Evolutionary conservation across 2,329 filamentous ascomycete genomes (phyloP), one percentile per base, ranked within the genome.

Genomic region (Elsinoe fawcettii): DNA sequence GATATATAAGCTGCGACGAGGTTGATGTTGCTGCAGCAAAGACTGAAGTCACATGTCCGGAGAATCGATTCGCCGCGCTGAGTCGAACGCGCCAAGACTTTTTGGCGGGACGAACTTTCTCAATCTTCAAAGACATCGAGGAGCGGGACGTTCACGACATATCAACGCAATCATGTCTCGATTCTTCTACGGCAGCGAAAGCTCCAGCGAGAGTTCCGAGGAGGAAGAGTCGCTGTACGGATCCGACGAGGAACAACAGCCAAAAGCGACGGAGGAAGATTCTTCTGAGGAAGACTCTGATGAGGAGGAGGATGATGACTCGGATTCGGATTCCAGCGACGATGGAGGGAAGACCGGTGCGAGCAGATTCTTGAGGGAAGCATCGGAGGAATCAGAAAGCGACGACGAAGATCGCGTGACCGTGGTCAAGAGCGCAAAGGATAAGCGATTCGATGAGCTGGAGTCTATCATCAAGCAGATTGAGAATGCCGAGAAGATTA

Each of bases 401-500:
- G 91, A 90, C 70, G 91, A 93, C 63, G 89, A 93, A 63, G 92
- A 96, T 63, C 83, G 84, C 64, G 84, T 86, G 63, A 89, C 86
- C 67, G 84, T 93, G 66, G 88, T 97, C 69, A 96, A 95, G 82
- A 96, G 90, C 74, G 91, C 92, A 68, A 97, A 97, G 77, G 90
- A 97, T 79, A 99, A 99, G 82, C 84, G 93, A 61, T 80, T 90
- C 64, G 92, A 96, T 69, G 95, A 97, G 74, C 80, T 99, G 60
- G 92, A 99, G 73, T 82, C 83, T 60, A 95, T 86, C 43, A 88
- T 97, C 68, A 87, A 87, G 73, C 77, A 87, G 69, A 97, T 99
- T 69, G 91, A 97, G 71, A 99, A 99, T 76, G 91, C 89, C 61
- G 81, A 93, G 74, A 97, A 95, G 80, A 99, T 97, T 70, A 90